Conservation (phyloP, 2,329 filamentous ascomycete species). For the Colletotrichum chlorophyti region DNA sequence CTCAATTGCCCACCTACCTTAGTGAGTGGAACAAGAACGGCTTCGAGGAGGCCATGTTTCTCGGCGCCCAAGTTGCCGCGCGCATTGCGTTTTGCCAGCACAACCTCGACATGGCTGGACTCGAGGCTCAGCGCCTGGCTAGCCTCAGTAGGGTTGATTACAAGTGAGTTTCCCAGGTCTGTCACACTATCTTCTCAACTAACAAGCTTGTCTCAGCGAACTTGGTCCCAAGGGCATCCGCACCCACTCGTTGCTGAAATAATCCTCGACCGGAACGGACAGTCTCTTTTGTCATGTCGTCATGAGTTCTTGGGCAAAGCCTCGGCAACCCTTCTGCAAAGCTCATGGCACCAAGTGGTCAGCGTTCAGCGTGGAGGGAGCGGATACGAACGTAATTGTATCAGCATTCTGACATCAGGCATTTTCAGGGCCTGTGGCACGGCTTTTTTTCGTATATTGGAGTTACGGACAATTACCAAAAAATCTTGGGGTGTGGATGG, state of each 20-base stretch:
- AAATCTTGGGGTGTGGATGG: too few species aligned
- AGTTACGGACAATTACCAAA: too few species aligned
- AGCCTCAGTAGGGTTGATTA: conserved; percentile 66
- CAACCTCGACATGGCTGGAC: conserved; percentile 58
- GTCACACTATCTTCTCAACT: conserved; percentile 8
- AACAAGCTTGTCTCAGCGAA: conserved; percentile 46
- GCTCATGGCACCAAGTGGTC: too few species aligned
- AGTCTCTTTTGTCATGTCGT: too few species aligned
- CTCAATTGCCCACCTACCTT: conserved; percentile 83
- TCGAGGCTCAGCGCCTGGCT: conserved; percentile 62
- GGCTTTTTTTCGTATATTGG: too few species aligned
- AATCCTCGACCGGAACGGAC: too few species aligned
- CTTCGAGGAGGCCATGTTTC: conserved; percentile 83
- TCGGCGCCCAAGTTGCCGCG: conserved; percentile 87
- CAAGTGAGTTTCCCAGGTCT: conserved; percentile 60
- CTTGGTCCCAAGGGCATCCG: conserved; percentile 61
- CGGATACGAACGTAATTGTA: too few species aligned
- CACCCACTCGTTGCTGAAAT: conserved; percentile 60
- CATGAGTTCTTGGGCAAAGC: too few species aligned
- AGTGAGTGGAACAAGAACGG: conserved; percentile 86
- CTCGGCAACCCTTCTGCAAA: too few species aligned
- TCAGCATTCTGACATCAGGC: too few species aligned
- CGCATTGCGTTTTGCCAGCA: conserved; percentile 65
- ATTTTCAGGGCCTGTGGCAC: too few species aligned
- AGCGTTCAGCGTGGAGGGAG: too few species aligned